Conservation (phyloP, 805 yeast genomes). For the Torulaspora quercuum region DNA sequence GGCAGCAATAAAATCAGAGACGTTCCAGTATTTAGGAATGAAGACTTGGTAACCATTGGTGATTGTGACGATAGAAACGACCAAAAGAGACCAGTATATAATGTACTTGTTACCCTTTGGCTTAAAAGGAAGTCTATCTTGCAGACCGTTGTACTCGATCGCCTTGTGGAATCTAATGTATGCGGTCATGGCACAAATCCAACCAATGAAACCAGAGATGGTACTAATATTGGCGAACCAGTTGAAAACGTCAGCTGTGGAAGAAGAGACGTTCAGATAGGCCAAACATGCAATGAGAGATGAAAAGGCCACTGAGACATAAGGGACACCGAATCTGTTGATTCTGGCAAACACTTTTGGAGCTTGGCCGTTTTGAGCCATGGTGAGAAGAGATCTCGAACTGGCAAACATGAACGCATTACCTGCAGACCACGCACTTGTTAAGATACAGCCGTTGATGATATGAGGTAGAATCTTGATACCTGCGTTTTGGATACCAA, state of each 20-base stretch:
- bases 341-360: conserved; percentile 47
- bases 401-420: conserved; percentile 54
- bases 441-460: conserved; percentile 57
- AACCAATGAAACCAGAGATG: conserved; percentile 62
- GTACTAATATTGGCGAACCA: conserved; percentile 67
- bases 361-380: conserved; percentile 49
- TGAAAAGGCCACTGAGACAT: conserved; percentile 30
- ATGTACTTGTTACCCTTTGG: conserved; percentile 56
- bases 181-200: conserved; percentile 53
- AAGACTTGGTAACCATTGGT: conserved; percentile 76
- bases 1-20: conserved; percentile 63
- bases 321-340: conserved; percentile 56
- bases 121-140: conserved; percentile 56
- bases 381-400: conserved; percentile 46
- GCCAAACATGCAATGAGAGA: conserved; percentile 43
- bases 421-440: conserved; percentile 52
- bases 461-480: conserved; percentile 58
- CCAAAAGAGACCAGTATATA: conserved; percentile 50
- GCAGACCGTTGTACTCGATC: conserved; percentile 47
- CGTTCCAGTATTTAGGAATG: conserved; percentile 47
- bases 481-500: conserved; percentile 61
- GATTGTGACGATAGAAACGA: conserved; percentile 51
- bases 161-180: conserved; percentile 66
- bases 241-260: conserved; percentile 52
- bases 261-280: conserved; percentile 52